These are phyloP conservation scores for Hypoxylon trugodes DNA, from an alignment of 495 filamentous ascomycete genomes.

Conservation along the genomic window DNA sequence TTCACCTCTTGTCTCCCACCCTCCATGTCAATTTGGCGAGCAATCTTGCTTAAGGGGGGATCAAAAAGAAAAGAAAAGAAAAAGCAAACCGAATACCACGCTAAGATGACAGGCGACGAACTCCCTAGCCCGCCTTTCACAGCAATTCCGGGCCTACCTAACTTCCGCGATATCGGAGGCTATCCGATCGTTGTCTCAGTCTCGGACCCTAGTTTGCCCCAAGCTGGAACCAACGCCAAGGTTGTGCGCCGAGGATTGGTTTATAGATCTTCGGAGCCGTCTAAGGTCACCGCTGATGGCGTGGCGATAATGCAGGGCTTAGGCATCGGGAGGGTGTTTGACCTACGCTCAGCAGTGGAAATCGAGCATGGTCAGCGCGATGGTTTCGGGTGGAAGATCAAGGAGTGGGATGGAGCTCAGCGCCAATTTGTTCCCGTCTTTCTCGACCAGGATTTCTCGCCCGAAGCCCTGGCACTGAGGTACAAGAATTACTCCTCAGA, in stretches of 20 bases:
- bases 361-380: slow-evolving; percentile 48
- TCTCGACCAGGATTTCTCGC: slow-evolving; percentile 62
- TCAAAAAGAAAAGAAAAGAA: background rate
- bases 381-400: slow-evolving; percentile 40
- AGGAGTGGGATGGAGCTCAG: slow-evolving; percentile 58
- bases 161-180: slow-evolving; percentile 69
- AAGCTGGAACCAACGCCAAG: slow-evolving; percentile 36
- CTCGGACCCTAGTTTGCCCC: slow-evolving; percentile 13
- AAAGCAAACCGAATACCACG: no score
- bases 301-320: slow-evolving; percentile 60
- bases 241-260: slow-evolving; percentile 58
- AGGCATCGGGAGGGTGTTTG: slow-evolving; percentile 68
- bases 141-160: slow-evolving; percentile 59
- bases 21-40: no score
- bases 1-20: background rate
- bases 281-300: slow-evolving; percentile 59
- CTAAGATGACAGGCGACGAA: slow-evolving; percentile 10
- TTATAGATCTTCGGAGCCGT: slow-evolving; percentile 67
- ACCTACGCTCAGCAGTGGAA: slow-evolving; percentile 68
- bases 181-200: slow-evolving; percentile 49
- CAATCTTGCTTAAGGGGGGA: background rate
- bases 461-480: slow-evolving; percentile 58
- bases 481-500: slow-evolving; percentile 56
- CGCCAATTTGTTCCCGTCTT: slow-evolving; percentile 68
- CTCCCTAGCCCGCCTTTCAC: slow-evolving; percentile 62